phyloP scores from a whole-genome alignment of 2,329 filamentous ascomycete genomes.

The Epichloe sylvatica region DNA sequence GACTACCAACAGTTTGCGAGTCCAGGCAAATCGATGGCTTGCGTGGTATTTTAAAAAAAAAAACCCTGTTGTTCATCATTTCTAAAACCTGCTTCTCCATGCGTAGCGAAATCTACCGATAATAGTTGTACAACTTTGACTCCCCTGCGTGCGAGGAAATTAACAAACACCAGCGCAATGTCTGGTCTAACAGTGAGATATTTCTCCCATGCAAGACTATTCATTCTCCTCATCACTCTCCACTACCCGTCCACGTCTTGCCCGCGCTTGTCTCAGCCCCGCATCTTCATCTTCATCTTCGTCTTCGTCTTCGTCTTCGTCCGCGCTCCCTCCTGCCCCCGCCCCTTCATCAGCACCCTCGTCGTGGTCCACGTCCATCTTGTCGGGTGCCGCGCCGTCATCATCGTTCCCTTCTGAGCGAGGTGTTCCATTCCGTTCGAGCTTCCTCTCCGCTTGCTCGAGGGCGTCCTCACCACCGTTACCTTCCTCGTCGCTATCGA shows the following conservation, averaged over 20 bases:
- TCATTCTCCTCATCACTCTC: constrained; percentile 16
- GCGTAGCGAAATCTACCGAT: too few species aligned
- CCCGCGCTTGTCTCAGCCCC: constrained; percentile 29
- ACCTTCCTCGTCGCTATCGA: constrained; percentile 51
- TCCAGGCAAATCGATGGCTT: too few species aligned
- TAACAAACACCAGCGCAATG: too few species aligned
- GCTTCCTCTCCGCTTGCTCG: constrained; percentile 30
- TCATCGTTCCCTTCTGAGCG: constrained; percentile 25
- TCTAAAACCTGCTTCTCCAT: too few species aligned
- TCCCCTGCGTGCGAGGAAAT: too few species aligned
- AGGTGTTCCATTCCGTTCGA: constrained; percentile 24
- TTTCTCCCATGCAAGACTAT: background rate
- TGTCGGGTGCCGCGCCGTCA: constrained; percentile 25
- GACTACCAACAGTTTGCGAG: too few species aligned
- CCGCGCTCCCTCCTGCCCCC: constrained; percentile 12
- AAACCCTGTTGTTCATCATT: too few species aligned
- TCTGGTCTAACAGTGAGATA: background rate
- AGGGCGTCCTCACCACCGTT: constrained; percentile 27
- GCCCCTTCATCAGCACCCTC: constrained; percentile 7
- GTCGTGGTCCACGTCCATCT: constrained; percentile 39
- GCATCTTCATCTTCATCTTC: constrained; percentile 29
- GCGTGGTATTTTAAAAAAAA: too few species aligned
- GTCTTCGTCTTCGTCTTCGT: constrained; percentile 26
- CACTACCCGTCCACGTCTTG: constrained; percentile 36
- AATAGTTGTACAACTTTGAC: too few species aligned